These are phyloP conservation scores for Ganoderma resinaceum DNA, from an alignment of 1,284 basidiomycete species.

Conservation along the genomic window DNA sequence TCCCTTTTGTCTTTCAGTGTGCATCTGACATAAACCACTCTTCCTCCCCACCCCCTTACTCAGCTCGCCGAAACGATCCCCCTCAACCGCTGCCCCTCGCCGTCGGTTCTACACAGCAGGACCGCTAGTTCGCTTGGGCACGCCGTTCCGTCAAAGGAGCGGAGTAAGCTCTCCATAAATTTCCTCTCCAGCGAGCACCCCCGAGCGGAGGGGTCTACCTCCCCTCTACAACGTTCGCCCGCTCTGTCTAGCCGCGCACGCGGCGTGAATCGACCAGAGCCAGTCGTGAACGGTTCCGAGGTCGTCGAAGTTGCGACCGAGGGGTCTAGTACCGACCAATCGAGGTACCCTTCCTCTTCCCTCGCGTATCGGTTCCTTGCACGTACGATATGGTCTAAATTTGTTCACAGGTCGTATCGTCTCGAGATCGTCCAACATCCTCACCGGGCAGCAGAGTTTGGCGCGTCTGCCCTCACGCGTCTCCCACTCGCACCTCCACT, in stretches of 20 bases:
- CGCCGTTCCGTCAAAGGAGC: constrained; percentile 24
- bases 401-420: constrained; percentile 64
- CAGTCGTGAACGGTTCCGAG: constrained; percentile 16
- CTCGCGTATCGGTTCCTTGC: background rate
- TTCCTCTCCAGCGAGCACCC: constrained; percentile 22
- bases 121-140: constrained; percentile 7
- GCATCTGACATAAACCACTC: background rate
- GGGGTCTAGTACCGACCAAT: constrained; percentile 17
- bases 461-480: constrained; percentile 75
- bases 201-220: constrained; percentile 13
- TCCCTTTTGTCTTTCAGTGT: background rate
- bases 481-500: constrained; percentile 83
- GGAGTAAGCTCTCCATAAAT: constrained; percentile 30
- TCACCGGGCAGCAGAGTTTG: constrained; percentile 80
- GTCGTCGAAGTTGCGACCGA: constrained; percentile 22
- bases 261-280: constrained; percentile 20
- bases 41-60: background rate
- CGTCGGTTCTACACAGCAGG: constrained; percentile 13
- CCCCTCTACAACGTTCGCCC: constrained; percentile 15
- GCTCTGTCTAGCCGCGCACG: constrained; percentile 28
- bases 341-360: constrained; percentile 16
- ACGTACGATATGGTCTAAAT: constrained; percentile 1
- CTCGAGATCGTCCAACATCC: constrained; percentile 86
- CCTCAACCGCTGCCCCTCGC: constrained; percentile 16
- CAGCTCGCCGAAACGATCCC: constrained; percentile 15